Base-by-base conservation (phyloP, 129 eudicot genomes). In the sunflower (Helianthus annuus) region DNA sequence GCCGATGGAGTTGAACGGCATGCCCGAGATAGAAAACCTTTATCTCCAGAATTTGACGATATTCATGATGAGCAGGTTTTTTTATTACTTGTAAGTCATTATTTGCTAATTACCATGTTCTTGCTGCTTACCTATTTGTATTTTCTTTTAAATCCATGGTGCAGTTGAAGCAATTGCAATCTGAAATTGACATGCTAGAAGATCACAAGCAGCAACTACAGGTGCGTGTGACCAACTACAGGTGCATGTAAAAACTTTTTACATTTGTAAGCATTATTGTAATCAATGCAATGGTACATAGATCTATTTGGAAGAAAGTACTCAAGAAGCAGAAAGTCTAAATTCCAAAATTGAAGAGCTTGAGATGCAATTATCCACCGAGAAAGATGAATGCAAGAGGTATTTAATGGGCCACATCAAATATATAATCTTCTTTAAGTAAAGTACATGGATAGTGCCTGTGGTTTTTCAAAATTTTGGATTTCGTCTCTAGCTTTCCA, bases 361-460 rank as follows among this genome's bases (percentile, higher is more conserved):
- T 70, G 96, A 93, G 76, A 70, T 70, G 78, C 92, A 87, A 70
- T 74, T 93, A 53, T 58, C 65, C 67, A 54, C 73, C 29, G 95
- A 93, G 81, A 87, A 84, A 75, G 96, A 87, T 45, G 95, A 93
- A 57, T 73, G 80, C 67, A 83, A 79, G 82, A 87, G 96, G 98
- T 87, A 65, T 55, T 29, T 1, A 13, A 51, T 62, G 56, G 29
- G 14, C 68, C 56, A 62, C 58, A 48, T 15, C 70, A 27, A 27
- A 27, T 27, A 27, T 27, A 27, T 27, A 27, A 27, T 27, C 32
- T 27, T 27, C 32, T 27, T 27, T 27, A 27, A 27, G 32, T 32
- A 32, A 32, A 32, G 36, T 32, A 3, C 4, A 32, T 4, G 36
- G 36, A 32, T 32, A 32, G 36, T 32, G 3, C 4, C 4, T 32